Percentiles rank a stretch among this genome's conserved stretches.
These are phyloP conservation scores for Tricholoma flavovirens DNA, from an alignment of 768 basidiomycete species.

Conservation along the genomic window DNA sequence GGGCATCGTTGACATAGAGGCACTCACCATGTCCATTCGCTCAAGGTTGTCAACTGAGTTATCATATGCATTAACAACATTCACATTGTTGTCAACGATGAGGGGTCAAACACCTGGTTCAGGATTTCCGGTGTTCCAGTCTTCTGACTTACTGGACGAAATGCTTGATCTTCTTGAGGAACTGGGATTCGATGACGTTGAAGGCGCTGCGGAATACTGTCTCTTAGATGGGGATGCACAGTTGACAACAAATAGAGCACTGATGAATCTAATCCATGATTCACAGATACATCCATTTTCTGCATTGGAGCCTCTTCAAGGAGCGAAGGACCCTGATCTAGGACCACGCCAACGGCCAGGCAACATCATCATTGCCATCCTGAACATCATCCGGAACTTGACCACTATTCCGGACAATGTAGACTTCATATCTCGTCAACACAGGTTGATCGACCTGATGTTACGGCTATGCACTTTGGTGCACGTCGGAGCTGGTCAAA, in stretches of 20 bases:
- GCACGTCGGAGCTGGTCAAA: slow-evolving; percentile 23
- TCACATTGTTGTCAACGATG: slow-evolving; percentile 78
- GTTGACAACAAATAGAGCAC: slow-evolving; percentile 60
- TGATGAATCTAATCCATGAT: slow-evolving; percentile 55
- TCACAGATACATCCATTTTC: slow-evolving; percentile 57
- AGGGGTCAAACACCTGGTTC: slow-evolving; percentile 54
- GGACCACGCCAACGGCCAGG: slow-evolving; percentile 65
- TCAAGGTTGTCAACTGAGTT: slow-evolving; percentile 80
- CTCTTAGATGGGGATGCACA: slow-evolving; percentile 25
- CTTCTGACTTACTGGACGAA: slow-evolving; percentile 80
- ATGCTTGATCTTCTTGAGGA: slow-evolving; percentile 84
- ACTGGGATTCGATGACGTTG: slow-evolving; percentile 55
- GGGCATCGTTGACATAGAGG: slow-evolving; percentile 86
- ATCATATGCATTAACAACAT: slow-evolving; percentile 84
- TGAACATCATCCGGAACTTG: slow-evolving; percentile 85
- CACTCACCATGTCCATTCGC: slow-evolving; percentile 88
- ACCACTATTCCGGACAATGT: slow-evolving; percentile 70
- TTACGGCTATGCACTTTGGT: slow-evolving; percentile 63
- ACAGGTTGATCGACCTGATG: slow-evolving; percentile 57
- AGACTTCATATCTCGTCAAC: slow-evolving; percentile 58
- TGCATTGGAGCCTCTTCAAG: slow-evolving; percentile 42
- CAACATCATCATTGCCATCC: slow-evolving; percentile 60
- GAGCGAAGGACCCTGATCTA: slow-evolving; percentile 39
- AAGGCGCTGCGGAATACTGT: slow-evolving; percentile 22
- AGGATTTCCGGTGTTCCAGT: slow-evolving; percentile 73